Conservation (phyloP, 2,329 filamentous ascomycete genomes). For the Pseudogymnoascus sp. region DNA sequence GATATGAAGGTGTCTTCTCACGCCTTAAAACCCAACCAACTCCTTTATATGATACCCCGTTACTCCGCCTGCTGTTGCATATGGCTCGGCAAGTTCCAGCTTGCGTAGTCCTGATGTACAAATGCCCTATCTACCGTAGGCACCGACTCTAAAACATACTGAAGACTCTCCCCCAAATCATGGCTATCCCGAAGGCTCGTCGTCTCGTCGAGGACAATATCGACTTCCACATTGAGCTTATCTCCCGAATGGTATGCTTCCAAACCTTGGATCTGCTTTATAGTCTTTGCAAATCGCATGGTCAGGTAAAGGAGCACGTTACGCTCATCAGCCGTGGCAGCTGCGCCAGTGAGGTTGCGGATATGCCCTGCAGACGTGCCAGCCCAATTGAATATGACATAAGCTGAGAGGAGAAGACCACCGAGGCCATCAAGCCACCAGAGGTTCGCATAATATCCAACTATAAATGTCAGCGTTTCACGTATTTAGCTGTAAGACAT, state of each 20-base stretch:
- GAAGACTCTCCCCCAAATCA: conserved; percentile 55
- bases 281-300: conserved; percentile 47
- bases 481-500: not conserved
- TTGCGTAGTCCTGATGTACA: conserved; percentile 34
- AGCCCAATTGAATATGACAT: conserved; percentile 63
- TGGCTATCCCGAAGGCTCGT: conserved; percentile 46
- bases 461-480: conserved; percentile 20
- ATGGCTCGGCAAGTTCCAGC: conserved; percentile 30
- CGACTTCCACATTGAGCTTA: conserved; percentile 55
- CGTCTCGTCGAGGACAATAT: conserved; percentile 48
- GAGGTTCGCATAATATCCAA: conserved; percentile 49
- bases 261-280: conserved; percentile 46
- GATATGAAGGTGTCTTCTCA: not conserved
- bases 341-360: conserved; percentile 50
- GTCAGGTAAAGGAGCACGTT: conserved; percentile 54
- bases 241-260: conserved; percentile 56
- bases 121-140: conserved; percentile 34
- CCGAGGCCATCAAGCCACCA: conserved; percentile 63
- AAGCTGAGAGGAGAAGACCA: conserved; percentile 54
- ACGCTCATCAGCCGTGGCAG: conserved; percentile 42
- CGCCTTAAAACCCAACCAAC: not conserved
- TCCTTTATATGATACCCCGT: not conserved
- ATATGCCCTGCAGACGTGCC: conserved; percentile 54
- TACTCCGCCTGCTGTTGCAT: conserved; percentile 27
- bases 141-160: conserved; percentile 51